Evolutionary conservation across 441 rosid genomes (phyloP).

Genomic region (Corymbia calophylla): DNA sequence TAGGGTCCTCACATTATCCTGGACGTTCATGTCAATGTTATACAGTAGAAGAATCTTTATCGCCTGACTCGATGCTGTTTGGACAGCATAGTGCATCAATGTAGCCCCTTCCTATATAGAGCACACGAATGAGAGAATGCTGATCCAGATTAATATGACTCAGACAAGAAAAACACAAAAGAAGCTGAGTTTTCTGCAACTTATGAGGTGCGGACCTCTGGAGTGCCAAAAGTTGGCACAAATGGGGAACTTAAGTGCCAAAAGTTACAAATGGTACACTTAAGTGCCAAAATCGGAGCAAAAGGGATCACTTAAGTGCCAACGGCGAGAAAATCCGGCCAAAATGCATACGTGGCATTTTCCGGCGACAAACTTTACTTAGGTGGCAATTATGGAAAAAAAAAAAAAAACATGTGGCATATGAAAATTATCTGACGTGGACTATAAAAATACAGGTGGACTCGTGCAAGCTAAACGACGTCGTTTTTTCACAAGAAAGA

Average conservation of each 20-base stretch:
- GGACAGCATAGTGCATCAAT: constrained; percentile 91
- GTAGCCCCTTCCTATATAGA: constrained; percentile 72
- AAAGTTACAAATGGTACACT: too few species aligned
- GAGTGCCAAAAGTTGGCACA: too few species aligned
- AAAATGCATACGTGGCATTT: too few species aligned
- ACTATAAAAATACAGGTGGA: too few species aligned
- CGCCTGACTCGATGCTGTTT: constrained; percentile 62
- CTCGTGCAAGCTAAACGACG: too few species aligned
- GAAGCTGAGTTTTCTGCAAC: background rate
- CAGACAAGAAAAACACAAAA: background rate
- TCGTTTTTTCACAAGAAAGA: too few species aligned
- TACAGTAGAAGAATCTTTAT: constrained; percentile 74
- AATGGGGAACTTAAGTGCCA: too few species aligned
- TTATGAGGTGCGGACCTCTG: too few species aligned
- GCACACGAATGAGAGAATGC: background rate
- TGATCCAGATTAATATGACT: background rate
- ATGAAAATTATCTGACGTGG: too few species aligned
- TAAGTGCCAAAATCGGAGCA: too few species aligned
- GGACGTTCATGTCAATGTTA: constrained; percentile 76
- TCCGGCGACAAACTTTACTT: background rate
- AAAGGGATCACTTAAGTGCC: too few species aligned
- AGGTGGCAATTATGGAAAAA: background rate
- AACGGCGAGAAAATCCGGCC: too few species aligned
- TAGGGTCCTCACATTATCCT: constrained; percentile 51
- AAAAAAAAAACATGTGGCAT: background rate